A percentile compares a stretch with the other conserved stretches of the same genome.
Conservation (phyloP, 2,329 filamentous ascomycete genomes). For the Balansia obtecta region DNA sequence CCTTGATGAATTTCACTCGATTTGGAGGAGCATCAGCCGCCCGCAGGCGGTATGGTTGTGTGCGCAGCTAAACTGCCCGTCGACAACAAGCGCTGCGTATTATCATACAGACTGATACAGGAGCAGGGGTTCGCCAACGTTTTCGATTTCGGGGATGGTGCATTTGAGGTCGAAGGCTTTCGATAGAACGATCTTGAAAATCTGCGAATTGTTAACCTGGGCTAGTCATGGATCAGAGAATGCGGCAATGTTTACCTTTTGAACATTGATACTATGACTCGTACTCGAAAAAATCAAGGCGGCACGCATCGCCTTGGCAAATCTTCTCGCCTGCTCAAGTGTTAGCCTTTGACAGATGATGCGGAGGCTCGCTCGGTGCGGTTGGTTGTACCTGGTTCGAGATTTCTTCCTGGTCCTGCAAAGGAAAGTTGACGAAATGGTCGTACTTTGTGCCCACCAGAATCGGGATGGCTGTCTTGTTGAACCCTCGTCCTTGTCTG, state of each 20-base stretch:
- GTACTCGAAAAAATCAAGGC: constrained; percentile 97
- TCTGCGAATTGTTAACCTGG: constrained; percentile 39
- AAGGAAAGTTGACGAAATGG: constrained; percentile 96
- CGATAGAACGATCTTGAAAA: constrained; percentile 98
- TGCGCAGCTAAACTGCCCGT: not conserved
- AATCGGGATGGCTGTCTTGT: constrained; percentile 99
- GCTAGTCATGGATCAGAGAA: not conserved
- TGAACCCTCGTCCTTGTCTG: constrained; percentile 91
- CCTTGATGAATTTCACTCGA: no score
- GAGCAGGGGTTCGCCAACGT: constrained; percentile 87
- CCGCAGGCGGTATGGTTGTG: not conserved
- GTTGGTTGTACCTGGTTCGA: constrained; percentile 64
- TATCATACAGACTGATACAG: constrained; percentile 60
- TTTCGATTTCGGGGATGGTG: constrained; percentile 97
- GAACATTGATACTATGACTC: constrained; percentile 98
- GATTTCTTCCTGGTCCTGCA: constrained; percentile 97
- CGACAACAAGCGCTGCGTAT: constrained; percentile 5
- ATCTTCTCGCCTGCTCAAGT: constrained; percentile 62
- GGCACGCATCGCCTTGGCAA: constrained; percentile 96
- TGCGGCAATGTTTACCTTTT: constrained; percentile 52
- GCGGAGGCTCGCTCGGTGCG: not conserved
- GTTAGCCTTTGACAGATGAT: not conserved
- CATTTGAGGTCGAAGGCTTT: constrained; percentile 98
- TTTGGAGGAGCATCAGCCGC: not conserved
- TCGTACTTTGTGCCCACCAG: constrained; percentile 97